Evolutionary conservation across 495 filamentous ascomycete genomes (phyloP), one percentile per base, ranked within the genome.

Genomic region (Penicillium parvum): DNA sequence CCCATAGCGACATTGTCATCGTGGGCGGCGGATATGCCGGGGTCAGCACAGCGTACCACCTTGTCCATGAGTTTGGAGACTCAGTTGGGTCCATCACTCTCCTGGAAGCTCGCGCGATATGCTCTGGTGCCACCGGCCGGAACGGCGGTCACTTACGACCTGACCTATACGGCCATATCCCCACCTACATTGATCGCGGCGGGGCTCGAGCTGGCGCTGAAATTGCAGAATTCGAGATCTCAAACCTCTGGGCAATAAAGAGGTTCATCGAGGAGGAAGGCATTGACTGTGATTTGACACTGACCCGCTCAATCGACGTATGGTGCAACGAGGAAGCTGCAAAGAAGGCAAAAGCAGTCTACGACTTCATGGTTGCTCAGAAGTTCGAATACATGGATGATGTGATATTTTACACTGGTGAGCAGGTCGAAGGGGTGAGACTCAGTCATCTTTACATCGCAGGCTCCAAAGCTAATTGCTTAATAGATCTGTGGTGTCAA

Each of bases 21-120:
- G 75, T 88, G 37, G 84, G 85, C 20, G 81, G 78, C 36, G 85
- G 84, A 3, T 85, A 85, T 45, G 83, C 79, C 6, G 84, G 85
- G 11, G 69, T 79, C 0, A 64, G 72, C 5, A 67, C 80, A 4
- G 82, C 84, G 5, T 82, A 75, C 63, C 73, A 79, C 33, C 65
- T 87, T 0, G 65, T 84, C 5, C 56, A 60, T 11, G 52, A 48
- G 18, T 26, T 40, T 15, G 40, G 26, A 4, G 37, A 36, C 7
- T 33, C n/a, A 6, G 43, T 49, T 10, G 32, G 19, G 11, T 56
- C 58, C 2, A 47, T 69, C 37, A 58, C 63, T 1, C 60, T 70
- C 15, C 32, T 70, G 19, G 66, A 72, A 21, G 65, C 66, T 3
- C 62, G 68, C 3, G 59, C 52, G 2, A 56, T 55, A 9, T 68